Evolutionary conservation across 1,284 basidiomycete species (phyloP).

Genomic region (Leccinum pseudoinsigne): DNA sequence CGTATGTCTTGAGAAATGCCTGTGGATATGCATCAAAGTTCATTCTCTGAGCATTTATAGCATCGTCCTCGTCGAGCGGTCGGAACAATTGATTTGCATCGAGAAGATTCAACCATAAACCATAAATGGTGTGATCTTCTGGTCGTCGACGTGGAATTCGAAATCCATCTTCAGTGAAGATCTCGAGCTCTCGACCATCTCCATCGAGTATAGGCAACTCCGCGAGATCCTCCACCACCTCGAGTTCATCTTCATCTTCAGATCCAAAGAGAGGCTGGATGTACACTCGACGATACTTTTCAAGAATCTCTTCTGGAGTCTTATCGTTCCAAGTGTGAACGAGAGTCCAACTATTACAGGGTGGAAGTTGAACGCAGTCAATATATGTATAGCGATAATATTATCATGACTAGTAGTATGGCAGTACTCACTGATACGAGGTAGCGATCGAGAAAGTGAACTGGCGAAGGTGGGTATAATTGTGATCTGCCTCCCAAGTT

Average conservation of each 20-base stretch:
- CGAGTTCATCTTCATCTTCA: background rate
- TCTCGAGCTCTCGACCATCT: background rate
- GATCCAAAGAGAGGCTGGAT: background rate
- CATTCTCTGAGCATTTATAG: background rate
- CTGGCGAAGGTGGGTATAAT: background rate
- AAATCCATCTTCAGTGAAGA: background rate
- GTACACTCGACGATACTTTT: background rate
- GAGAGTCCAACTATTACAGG: background rate
- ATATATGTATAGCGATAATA: too few species aligned
- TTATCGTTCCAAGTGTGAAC: background rate
- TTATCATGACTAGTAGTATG: too few species aligned
- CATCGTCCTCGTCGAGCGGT: background rate
- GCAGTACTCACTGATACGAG: background rate
- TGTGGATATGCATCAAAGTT: background rate
- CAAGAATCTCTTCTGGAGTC: background rate
- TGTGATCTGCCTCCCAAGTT: background rate
- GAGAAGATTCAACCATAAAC: background rate
- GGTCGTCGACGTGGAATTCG: background rate
- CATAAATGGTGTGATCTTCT: background rate
- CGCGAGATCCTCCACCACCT: background rate
- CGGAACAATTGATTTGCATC: background rate
- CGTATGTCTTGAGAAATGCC: background rate
- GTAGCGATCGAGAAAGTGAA: background rate
- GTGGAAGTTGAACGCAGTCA: too few species aligned
- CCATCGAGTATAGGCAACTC: background rate